Evolutionary conservation across 768 basidiomycete genomes (phyloP).

Genomic region (Myochromella boudieri): DNA sequence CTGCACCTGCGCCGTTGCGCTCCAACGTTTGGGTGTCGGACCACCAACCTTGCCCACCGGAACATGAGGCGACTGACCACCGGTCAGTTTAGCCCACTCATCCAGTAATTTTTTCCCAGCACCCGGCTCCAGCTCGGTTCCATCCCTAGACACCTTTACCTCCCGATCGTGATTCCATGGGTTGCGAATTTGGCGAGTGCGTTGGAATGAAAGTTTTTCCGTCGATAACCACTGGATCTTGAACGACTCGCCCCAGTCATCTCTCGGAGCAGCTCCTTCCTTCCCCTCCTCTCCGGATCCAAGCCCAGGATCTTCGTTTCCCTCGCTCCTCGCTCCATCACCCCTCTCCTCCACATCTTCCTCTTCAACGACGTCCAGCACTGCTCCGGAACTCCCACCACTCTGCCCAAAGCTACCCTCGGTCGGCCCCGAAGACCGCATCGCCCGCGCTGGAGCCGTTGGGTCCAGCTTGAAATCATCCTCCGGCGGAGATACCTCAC

Average conservation of each 20-base stretch:
- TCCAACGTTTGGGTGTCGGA: conserved; percentile 6
- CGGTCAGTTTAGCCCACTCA: conserved; percentile 56
- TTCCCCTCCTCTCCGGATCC: conserved; percentile 15
- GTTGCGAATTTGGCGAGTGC: conserved; percentile 80
- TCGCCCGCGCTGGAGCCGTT: conserved; percentile 38
- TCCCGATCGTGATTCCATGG: conserved; percentile 90
- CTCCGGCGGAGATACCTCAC: not conserved
- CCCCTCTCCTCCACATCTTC: conserved; percentile 16
- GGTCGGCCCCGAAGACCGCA: no score
- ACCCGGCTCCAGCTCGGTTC: conserved; percentile 86
- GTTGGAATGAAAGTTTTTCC: conserved; percentile 68
- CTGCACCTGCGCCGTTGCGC: no score
- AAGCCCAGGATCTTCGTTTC: conserved; percentile 22
- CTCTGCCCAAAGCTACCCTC: conserved; percentile 6
- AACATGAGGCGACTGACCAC: conserved; percentile 9
- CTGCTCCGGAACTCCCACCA: not conserved
- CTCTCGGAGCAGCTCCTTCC: conserved; percentile 52
- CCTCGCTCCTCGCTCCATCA: not conserved
- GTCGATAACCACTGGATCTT: conserved; percentile 81
- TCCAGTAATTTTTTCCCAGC: conserved; percentile 68
- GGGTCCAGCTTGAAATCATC: conserved; percentile 38
- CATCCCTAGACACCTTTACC: conserved; percentile 83
- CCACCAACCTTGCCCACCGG: not conserved
- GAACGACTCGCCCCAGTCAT: conserved; percentile 84
- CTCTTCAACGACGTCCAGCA: conserved; percentile 18